phyloP scores from a whole-genome alignment of 2,329 filamentous ascomycete genomes.

The Trichoderma sp. region DNA sequence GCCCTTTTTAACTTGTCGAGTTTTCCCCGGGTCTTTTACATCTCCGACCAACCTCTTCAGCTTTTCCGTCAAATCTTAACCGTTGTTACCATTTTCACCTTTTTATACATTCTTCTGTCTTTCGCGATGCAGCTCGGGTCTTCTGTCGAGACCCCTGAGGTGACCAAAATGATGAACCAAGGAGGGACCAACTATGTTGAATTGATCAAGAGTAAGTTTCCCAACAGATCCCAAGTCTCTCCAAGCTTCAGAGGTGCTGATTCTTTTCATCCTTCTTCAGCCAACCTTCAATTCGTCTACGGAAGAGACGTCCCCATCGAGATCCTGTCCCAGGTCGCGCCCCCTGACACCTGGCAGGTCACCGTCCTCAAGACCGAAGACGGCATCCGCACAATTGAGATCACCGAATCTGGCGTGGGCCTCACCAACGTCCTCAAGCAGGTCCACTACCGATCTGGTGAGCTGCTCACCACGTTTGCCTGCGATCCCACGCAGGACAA shows the following conservation, averaged over 20 bases:
- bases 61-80: not conserved
- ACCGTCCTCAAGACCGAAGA: slow-evolving; percentile 36
- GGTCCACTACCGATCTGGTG: slow-evolving; percentile 46
- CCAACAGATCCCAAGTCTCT: not conserved
- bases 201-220: not conserved
- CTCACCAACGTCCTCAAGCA: slow-evolving; percentile 41
- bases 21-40: not conserved
- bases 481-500: not conserved
- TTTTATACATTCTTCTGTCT: not conserved
- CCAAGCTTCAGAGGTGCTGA: not conserved
- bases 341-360: slow-evolving; percentile 35
- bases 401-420: slow-evolving; percentile 41
- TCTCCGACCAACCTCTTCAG: not conserved
- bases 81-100: not conserved
- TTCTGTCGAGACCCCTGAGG: not conserved
- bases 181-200: slow-evolving; percentile 5
- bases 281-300: slow-evolving; percentile 37
- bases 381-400: slow-evolving; percentile 36
- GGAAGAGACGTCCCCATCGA: slow-evolving; percentile 34
- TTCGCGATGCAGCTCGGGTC: not conserved
- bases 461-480: slow-evolving; percentile 34
- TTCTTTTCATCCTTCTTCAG: slow-evolving; percentile 27
- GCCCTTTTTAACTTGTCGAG: not conserved
- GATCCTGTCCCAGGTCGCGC: slow-evolving; percentile 35
- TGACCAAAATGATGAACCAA: not conserved